These are phyloP conservation scores for Aspergillus funiculosus DNA, from an alignment of 495 filamentous ascomycete genomes.

Conservation along the genomic window DNA sequence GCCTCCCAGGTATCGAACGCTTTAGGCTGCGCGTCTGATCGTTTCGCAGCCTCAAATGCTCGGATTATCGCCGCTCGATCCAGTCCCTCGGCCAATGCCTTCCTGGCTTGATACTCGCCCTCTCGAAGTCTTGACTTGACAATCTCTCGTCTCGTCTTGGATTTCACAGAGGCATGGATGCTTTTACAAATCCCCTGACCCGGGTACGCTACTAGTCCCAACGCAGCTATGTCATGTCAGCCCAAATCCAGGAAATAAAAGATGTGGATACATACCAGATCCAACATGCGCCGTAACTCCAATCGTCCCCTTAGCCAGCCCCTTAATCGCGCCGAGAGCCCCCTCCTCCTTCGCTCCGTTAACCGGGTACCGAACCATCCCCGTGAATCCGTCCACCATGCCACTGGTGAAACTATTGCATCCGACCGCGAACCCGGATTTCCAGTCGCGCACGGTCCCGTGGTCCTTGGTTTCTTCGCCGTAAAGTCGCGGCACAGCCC, in stretches of 20 bases:
- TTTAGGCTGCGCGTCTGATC: background rate
- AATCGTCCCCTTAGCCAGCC: constrained; percentile 68
- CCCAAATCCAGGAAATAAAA: background rate
- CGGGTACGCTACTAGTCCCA: constrained; percentile 26
- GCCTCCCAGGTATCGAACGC: constrained; percentile 10
- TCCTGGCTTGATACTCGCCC: constrained; percentile 4
- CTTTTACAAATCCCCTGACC: constrained; percentile 25
- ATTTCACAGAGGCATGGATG: constrained; percentile 18
- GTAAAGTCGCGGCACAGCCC: constrained; percentile 76
- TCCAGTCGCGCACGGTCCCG: constrained; percentile 32
- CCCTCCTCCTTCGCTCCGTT: constrained; percentile 57
- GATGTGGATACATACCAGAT: constrained; percentile 21
- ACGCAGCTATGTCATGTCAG: constrained; percentile 15
- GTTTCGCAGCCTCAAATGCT: background rate
- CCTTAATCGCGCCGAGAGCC: constrained; percentile 54
- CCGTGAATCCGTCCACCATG: constrained; percentile 67
- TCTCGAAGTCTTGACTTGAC: constrained; percentile 16
- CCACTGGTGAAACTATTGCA: constrained; percentile 61
- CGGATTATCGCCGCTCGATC: constrained; percentile 5
- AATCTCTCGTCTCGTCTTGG: constrained; percentile 23
- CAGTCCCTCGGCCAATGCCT: background rate
- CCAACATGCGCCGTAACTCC: constrained; percentile 62
- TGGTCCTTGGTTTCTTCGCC: constrained; percentile 50
- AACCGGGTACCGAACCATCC: constrained; percentile 60
- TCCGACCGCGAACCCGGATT: constrained; percentile 29